Percentiles rank a stretch among this genome's conserved stretches.
Evolutionary conservation across 441 rosid genomes (phyloP).

Genomic region (Mallotus japonicus): DNA sequence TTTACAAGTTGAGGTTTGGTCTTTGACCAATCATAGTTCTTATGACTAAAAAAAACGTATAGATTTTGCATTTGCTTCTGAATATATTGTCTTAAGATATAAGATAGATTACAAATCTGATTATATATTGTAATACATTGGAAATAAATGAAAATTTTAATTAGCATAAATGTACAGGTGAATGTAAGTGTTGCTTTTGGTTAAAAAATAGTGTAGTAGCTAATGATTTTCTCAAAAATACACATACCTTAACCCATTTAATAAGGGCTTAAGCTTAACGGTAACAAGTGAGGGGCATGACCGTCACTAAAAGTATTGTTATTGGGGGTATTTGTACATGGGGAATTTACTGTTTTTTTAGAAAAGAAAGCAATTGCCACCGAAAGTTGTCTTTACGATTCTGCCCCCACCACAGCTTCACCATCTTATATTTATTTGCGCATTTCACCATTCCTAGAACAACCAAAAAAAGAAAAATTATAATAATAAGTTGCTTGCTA

Average conservation of each 20-base stretch:
- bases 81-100: too few species aligned
- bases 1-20: too few species aligned
- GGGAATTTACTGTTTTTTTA: not conserved
- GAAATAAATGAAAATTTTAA: too few species aligned
- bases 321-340: not conserved
- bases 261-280: not conserved
- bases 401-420: constrained; percentile 12
- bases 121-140: too few species aligned
- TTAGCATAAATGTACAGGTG: too few species aligned
- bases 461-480: not conserved
- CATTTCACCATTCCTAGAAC: not conserved
- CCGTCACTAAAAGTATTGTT: not conserved
- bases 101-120: too few species aligned
- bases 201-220: too few species aligned
- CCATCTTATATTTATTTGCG: constrained; percentile 18
- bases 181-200: too few species aligned
- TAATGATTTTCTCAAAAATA: too few species aligned
- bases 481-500: not conserved
- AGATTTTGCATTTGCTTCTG: too few species aligned
- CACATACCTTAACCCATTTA: not conserved
- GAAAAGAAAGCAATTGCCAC: not conserved
- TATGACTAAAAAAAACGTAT: too few species aligned
- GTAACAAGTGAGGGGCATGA: not conserved
- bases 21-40: too few species aligned
- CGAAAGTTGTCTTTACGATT: constrained; percentile 21